Base-by-base conservation (phyloP, 2,329 filamentous ascomycete genomes). In the Aspergillus pseudotamarii region DNA sequence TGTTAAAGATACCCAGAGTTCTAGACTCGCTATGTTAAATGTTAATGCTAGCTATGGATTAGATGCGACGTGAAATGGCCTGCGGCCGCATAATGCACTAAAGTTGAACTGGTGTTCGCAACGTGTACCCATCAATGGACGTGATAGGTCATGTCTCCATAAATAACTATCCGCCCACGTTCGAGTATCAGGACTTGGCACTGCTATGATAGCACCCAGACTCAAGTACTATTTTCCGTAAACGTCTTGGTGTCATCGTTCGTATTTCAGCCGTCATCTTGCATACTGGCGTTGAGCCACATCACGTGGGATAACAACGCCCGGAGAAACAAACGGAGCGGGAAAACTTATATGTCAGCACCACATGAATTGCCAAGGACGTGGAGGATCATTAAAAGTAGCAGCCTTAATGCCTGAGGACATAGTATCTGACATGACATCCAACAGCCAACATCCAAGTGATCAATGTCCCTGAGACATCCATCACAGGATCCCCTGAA, bases 1-100 rank as follows among this genome's bases (percentile, higher is more conserved):
- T 23, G 34, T 36, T 55, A n/a, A 16, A 55, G 51, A 55, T 55
- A 55, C 51, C 51, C 51, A 21, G 51, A 55, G 51, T 55, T 38
- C 21, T 55, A 55, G n/a, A 55, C 51, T 55, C 30, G 21, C 21
- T 19, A 36, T 36, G 32, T 55, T 55, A 34, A 55, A 55, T 28
- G 51, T 36, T 55, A 36, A 55, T 55, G 34, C 34, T 38, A 38
- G 30, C 23, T 55, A 36, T 55, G 51, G 30, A 55, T 36, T 38
- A 38, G 32, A 55, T 55, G 30, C 16, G 34, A 23, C 11, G 32
- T 55, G 21, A 38, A 9, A 34, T 51, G 48, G 46, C 26, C 46
- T 30, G 1, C 45, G 12, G 16, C 8, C 26, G 26, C 14, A 50
- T 50, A n/a, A 30, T 50, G 26, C 14, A 46, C 21, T 46, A 26